Percentiles rank a stretch among this genome's conserved stretches.
These are phyloP conservation scores for Alternaria hordeiaustralica DNA, from an alignment of 2,329 filamentous ascomycete genomes.

Conservation along the genomic window DNA sequence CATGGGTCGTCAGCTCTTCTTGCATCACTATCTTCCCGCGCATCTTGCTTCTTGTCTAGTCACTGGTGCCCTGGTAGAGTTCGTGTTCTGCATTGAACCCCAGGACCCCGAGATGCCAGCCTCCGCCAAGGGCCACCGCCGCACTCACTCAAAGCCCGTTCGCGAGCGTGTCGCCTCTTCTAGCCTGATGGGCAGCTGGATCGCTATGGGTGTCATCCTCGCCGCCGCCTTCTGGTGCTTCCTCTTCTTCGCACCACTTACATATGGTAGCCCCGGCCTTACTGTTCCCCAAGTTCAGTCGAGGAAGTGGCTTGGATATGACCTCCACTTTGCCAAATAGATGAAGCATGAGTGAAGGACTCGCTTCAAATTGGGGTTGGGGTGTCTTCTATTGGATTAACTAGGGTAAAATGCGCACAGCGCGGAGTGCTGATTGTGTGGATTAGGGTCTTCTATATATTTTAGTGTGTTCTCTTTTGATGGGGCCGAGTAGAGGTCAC, in stretches of 20 bases:
- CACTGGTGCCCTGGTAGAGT: constrained; percentile 89
- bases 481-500: background rate
- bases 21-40: constrained; percentile 96
- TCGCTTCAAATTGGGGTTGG: background rate
- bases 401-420: constrained; percentile 17
- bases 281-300: constrained; percentile 76
- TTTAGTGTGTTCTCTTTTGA: constrained; percentile 1
- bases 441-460: constrained; percentile 5
- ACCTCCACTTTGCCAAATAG: constrained; percentile 98
- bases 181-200: constrained; percentile 80
- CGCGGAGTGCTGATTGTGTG: constrained; percentile 4
- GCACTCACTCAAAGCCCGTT: constrained; percentile 70
- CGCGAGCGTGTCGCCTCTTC: constrained; percentile 81
- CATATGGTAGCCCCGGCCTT: constrained; percentile 92
- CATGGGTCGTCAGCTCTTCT: constrained; percentile 97
- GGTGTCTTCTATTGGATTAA: background rate
- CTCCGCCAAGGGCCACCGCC: constrained; percentile 41
- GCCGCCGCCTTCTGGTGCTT: constrained; percentile 75
- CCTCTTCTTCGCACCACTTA: constrained; percentile 93
- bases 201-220: constrained; percentile 75
- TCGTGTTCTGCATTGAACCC: constrained; percentile 91
- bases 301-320: constrained; percentile 96
- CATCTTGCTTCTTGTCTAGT: constrained; percentile 91
- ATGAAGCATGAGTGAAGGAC: background rate
- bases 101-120: constrained; percentile 54